Evolutionary conservation across 2,329 filamentous ascomycete species (phyloP).

Genomic region (Neonectria hederae): DNA sequence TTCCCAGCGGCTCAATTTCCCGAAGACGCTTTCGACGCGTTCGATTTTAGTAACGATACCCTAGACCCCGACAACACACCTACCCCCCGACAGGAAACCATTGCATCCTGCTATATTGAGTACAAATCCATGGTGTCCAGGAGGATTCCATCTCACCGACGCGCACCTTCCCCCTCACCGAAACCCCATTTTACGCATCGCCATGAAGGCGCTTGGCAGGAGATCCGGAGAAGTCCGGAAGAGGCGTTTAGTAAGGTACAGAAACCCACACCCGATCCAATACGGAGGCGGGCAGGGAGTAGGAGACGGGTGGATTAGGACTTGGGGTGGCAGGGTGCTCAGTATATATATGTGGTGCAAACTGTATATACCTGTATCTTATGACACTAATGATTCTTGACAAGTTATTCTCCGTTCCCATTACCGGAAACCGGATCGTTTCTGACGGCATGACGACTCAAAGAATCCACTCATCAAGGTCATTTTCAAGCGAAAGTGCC

Average conservation of each 20-base stretch:
- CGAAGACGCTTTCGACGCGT: constrained; percentile 50
- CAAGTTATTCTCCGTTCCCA: constrained; percentile 20
- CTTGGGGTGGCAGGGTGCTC: constrained; percentile 41
- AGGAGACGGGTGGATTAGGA: constrained; percentile 54
- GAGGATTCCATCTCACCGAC: constrained; percentile 48
- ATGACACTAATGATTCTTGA: constrained; percentile 48
- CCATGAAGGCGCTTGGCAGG: constrained; percentile 37
- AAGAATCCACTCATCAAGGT: constrained; percentile 27
- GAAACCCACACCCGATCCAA: constrained; percentile 55
- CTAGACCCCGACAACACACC: constrained; percentile 56
- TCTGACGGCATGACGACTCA: constrained; percentile 17
- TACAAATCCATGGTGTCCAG: constrained; percentile 45
- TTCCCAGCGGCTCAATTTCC: constrained; percentile 52
- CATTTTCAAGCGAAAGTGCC: constrained; percentile 36
- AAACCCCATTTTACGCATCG: constrained; percentile 46
- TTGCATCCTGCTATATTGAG: constrained; percentile 50
- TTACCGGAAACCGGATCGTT: constrained; percentile 33
- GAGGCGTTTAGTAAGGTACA: constrained; percentile 58
- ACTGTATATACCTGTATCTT: constrained; percentile 51
- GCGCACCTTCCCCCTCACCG: constrained; percentile 48
- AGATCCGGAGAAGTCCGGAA: constrained; percentile 57
- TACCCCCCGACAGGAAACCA: constrained; percentile 52
- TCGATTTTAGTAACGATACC: constrained; percentile 48
- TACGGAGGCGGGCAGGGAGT: constrained; percentile 53
- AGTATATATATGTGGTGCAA: constrained; percentile 55